Conservation (phyloP, 495 filamentous ascomycete genomes). For the Hyaloscypha finlandica region DNA sequence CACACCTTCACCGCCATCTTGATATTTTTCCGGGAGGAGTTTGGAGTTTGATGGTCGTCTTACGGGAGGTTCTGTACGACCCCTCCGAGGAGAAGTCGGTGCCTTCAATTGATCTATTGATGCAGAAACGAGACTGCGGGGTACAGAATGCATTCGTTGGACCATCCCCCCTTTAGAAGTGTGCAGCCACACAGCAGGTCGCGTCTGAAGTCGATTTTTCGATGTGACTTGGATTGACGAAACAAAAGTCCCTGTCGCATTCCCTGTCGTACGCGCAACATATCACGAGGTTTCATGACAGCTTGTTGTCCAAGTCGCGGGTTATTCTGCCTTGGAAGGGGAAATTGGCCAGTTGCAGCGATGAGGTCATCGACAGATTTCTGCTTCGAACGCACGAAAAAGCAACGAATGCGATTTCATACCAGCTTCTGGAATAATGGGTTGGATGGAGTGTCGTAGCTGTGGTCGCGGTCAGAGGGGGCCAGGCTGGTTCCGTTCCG, state of each 20-base stretch:
- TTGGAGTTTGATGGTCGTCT: background rate
- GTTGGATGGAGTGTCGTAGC: no score
- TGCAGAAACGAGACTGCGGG: background rate
- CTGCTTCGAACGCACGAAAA: background rate
- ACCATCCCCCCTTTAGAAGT: background rate
- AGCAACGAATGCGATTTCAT: background rate
- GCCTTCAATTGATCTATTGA: background rate
- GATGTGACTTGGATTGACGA: background rate
- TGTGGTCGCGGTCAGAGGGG: background rate
- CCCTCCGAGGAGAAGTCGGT: background rate
- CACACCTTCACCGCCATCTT: slow-evolving; percentile 10
- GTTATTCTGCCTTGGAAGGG: background rate
- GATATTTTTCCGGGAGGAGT: background rate
- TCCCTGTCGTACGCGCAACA: background rate
- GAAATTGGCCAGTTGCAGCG: background rate
- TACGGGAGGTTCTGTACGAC: background rate
- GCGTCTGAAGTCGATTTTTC: background rate
- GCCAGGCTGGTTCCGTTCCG: background rate
- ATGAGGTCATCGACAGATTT: background rate
- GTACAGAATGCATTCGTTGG: background rate
- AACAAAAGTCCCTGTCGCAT: background rate
- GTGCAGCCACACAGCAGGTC: background rate
- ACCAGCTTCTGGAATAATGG: background rate
- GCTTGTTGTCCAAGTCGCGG: background rate
- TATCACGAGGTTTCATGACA: background rate